Evolutionary conservation across 345 rosid species (phyloP), one percentile per base, ranked within the genome.

Genomic region (Camelina neglecta): DNA sequence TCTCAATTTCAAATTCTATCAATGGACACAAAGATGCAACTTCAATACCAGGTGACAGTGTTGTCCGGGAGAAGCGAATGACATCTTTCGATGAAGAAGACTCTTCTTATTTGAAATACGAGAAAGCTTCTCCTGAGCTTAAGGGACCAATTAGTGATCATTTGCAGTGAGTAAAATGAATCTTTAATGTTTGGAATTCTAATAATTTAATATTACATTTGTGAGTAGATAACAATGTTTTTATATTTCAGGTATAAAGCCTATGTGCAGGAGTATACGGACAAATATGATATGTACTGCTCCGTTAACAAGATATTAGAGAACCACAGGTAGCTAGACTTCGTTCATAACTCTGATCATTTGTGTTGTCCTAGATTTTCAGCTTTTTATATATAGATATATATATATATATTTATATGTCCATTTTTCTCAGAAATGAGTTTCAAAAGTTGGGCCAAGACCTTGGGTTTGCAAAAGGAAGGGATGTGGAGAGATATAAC

Each of bases 401-500:
- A 26, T 3, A 26, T 26, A 26, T 56, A 59, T 2, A 36, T 8
- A 39, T 2, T 3, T 20, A 29, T 74, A 31, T 74, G 48, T 49
- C 54, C 31, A 15, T 39, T 48, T 2, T 38, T 62, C 12, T 8
- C 79, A 90, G 99, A 86, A 85, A 74, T 67, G 83, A 95, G 57
- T 95, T 95, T 74, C 83, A 66, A 38, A 92, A 82, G 79, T 50
- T 95, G 73, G 99, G 88, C 62, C 81, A 82, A 77, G 98, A 95
- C 78, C 96, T 95, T 39, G 86, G 84, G 23, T 55, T 73, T 81
- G 86, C 94, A 38, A 83, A 82, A 84, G 96, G 84, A 73, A 85
- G 86, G 81, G 97, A 88, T 83, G 65, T 63, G 80, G 93, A 86
- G 71, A 85, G 82, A 77, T 89, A 90, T 84, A 77, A 78, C 63